Evolutionary conservation across 1,139 yeast genomes (phyloP), one percentile per base, ranked within the genome.

Genomic region (Candida sanyaensis): DNA sequence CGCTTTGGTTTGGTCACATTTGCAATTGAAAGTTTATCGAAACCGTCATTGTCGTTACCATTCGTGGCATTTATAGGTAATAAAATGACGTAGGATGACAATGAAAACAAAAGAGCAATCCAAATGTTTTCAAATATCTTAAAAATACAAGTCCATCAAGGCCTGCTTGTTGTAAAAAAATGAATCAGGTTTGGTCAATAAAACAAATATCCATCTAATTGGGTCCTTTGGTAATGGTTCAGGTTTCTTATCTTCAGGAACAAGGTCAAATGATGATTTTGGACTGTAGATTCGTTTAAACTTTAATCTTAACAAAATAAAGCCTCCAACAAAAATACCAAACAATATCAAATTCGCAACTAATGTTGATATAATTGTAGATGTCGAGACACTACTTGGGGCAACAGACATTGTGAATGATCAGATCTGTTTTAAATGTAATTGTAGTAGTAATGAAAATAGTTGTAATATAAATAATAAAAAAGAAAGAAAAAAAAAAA

Each of bases 1-100:
- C 96, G 77, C 45, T 78, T 68, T 45, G 69, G 66, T 60, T 81
- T 58, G 27, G 64, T 67, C 40, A 85, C 81, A 63, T 93, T 91
- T 36, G 95, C 80, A 61, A 86, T 89, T 2, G 96, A 84, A 53
- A 90, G 77, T 55, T 79, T 77, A 65, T 93, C 93, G 55, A 93
- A 78, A 2, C 97, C 97, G 46, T 77, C 65, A 29, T 73, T 71
- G 6, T 56, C 59, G 13, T 73, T 75, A 33, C 91, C 90, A 52
- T 80, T 75, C 2, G 81, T 67, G 9, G 86, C 88, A 61, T 86
- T 85, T 24, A 86, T 64, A 1, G 95, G 85, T 43, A 87, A 73
- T 46, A 87, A 68, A 39, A 86, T 70, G 9, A 81, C 81, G 73
- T 80, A 84, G 26, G 79, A 64, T 31, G 68, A 54, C 39, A 73